Evolutionary conservation across 208 protist species (phyloP).

Genomic region (Vickermania ingenoplastis): DNA sequence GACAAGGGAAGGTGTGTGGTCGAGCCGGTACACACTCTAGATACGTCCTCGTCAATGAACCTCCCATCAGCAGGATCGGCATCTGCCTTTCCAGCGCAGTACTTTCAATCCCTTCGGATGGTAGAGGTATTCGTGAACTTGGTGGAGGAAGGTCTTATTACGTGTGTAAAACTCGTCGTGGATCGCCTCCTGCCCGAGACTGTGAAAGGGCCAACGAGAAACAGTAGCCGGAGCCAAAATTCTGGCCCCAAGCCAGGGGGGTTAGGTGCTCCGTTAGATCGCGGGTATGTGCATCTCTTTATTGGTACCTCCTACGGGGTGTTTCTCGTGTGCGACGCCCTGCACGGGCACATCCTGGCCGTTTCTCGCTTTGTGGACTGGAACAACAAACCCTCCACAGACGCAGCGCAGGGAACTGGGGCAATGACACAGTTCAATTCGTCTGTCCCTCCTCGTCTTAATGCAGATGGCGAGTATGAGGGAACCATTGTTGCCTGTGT

Average conservation of each 20-base stretch:
- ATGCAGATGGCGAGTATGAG: too few relatives aligned
- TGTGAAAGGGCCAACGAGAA: neutral
- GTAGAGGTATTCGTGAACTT: neutral
- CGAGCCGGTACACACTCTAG: slow-evolving; percentile 25
- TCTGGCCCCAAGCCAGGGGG: too few relatives aligned
- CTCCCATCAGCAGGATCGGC: neutral
- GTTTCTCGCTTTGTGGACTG: neutral
- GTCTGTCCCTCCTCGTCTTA: too few relatives aligned
- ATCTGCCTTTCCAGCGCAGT: neutral
- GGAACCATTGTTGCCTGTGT: neutral
- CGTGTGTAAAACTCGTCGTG: slow-evolving; percentile 36
- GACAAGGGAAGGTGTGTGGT: slow-evolving; percentile 44
- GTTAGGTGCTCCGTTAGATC: neutral
- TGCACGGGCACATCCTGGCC: slow-evolving; percentile 59
- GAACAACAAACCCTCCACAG: neutral
- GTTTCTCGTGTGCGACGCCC: slow-evolving; percentile 67
- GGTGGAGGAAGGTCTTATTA: slow-evolving; percentile 54
- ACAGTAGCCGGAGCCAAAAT: too few relatives aligned
- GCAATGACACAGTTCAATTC: neutral
- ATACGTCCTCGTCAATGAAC: neutral
- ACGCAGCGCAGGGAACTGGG: neutral
- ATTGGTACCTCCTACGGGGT: slow-evolving; percentile 78
- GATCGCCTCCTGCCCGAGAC: slow-evolving; percentile 12
- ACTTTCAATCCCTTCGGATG: neutral
- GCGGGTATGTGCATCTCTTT: slow-evolving; percentile 59